Evolutionary conservation across 2,329 filamentous ascomycete species (phyloP).

Genomic region (Geosmithia flava): DNA sequence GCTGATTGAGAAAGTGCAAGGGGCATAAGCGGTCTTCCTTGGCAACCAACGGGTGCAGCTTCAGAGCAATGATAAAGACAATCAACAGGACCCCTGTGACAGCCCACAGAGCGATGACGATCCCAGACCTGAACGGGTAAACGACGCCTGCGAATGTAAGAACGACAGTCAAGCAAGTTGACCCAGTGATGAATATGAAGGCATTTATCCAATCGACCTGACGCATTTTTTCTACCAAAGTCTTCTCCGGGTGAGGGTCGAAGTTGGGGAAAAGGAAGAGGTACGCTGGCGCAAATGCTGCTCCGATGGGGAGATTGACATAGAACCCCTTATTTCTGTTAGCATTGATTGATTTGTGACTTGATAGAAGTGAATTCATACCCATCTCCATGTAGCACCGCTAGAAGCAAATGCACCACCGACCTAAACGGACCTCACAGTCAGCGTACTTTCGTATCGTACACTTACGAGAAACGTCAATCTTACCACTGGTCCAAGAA

Average conservation of each 20-base stretch:
- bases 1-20: too few species aligned
- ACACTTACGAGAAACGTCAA: too few species aligned
- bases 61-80: conserved; percentile 26
- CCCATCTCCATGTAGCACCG: background rate
- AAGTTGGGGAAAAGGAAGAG: conserved; percentile 11
- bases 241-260: conserved; percentile 1
- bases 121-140: conserved; percentile 27
- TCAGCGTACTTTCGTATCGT: too few species aligned
- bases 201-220: conserved; percentile 29
- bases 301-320: conserved; percentile 36
- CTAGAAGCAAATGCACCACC: conserved; percentile 28
- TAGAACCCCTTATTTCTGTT: conserved; percentile 23
- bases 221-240: conserved; percentile 12
- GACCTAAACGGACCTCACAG: conserved; percentile 2
- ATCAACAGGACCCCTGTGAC: conserved; percentile 24
- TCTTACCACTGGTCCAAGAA: conserved; percentile 24
- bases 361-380: background rate
- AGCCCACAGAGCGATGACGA: conserved; percentile 29
- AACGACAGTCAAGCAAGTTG: conserved; percentile 26
- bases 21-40: too few species aligned
- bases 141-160: conserved; percentile 32
- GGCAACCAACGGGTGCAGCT: conserved; percentile 12
- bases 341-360: too few species aligned
- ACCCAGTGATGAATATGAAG: conserved; percentile 24
- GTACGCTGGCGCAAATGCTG: conserved; percentile 12